phyloP scores from a whole-genome alignment of 768 basidiomycete genomes.

The Favolaschia claudopus region DNA sequence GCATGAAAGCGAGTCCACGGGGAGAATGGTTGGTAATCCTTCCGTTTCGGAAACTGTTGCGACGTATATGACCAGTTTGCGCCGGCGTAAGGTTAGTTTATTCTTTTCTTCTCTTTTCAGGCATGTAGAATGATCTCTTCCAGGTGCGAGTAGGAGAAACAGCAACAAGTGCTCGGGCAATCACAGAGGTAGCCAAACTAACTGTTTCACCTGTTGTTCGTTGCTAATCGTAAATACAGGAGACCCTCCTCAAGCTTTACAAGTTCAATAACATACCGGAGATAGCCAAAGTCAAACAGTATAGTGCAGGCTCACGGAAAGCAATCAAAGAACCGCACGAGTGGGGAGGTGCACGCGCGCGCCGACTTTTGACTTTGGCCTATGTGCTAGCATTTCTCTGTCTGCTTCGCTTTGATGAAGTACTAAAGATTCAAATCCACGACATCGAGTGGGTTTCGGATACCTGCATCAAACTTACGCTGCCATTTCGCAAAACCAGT shows the following conservation, averaged over 20 bases:
- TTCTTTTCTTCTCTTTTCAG: not conserved
- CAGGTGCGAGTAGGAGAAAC: constrained; percentile 26
- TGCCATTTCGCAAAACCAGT: constrained; percentile 35
- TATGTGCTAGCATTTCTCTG: constrained; percentile 42
- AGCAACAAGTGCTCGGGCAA: constrained; percentile 22
- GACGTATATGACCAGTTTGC: constrained; percentile 25
- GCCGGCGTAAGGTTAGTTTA: constrained; percentile 4
- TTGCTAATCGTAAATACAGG: not conserved
- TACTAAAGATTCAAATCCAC: constrained; percentile 37
- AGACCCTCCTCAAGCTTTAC: not conserved
- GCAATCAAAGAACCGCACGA: no score
- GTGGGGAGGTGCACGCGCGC: constrained; percentile 37
- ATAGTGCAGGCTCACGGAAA: no score
- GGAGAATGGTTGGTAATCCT: constrained; percentile 23
- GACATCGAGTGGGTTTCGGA: constrained; percentile 25
- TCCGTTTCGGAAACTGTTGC: constrained; percentile 28
- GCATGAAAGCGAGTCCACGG: constrained; percentile 16
- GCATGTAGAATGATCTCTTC: not conserved
- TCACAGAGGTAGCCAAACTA: constrained; percentile 23
- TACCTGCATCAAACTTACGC: constrained; percentile 23
- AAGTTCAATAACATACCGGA: constrained; percentile 18
- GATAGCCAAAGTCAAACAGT: not conserved
- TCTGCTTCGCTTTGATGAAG: constrained; percentile 41
- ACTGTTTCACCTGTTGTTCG: not conserved
- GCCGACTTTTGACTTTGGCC: constrained; percentile 34